Conservation (phyloP, 352 stramenopile species). For the Pythium phragmiticola region DNA sequence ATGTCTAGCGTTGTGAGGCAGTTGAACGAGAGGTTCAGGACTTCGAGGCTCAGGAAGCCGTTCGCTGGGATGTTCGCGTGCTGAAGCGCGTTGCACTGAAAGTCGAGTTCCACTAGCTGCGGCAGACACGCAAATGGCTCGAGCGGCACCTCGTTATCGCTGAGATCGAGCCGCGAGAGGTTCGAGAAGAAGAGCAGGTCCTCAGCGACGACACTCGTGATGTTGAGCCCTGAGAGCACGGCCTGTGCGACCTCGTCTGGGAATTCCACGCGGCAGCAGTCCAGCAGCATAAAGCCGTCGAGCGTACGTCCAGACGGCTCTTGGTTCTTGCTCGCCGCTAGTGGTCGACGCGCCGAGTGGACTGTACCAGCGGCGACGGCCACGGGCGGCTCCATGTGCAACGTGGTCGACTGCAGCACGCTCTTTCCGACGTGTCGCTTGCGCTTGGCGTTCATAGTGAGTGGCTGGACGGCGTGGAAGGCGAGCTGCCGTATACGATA, state of each 20-base stretch:
- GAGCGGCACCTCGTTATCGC: conserved; percentile 75
- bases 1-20: conserved; percentile 60
- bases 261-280: conserved; percentile 79
- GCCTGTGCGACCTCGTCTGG: conserved; percentile 71
- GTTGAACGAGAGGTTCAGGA: conserved; percentile 82
- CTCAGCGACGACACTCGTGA: conserved; percentile 61
- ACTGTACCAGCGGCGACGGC: neutral
- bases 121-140: conserved; percentile 67
- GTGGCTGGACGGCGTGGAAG: neutral
- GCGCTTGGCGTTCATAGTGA: conserved; percentile 31
- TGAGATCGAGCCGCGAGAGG: conserved; percentile 72
- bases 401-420: conserved; percentile 26
- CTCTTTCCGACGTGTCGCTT: conserved; percentile 31
- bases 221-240: conserved; percentile 57
- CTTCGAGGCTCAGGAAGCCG: conserved; percentile 68
- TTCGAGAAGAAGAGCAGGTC: conserved; percentile 81
- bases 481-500: neutral
- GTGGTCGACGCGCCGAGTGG: conserved; percentile 6
- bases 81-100: conserved; percentile 77
- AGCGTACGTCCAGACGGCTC: conserved; percentile 31
- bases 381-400: conserved; percentile 18
- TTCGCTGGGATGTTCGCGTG: conserved; percentile 39
- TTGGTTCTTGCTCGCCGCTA: conserved; percentile 18
- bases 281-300: conserved; percentile 77
- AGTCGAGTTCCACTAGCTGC: conserved; percentile 66